Evolutionary conservation across 106 monocot species (phyloP).

Genomic region (Allium cepa): DNA sequence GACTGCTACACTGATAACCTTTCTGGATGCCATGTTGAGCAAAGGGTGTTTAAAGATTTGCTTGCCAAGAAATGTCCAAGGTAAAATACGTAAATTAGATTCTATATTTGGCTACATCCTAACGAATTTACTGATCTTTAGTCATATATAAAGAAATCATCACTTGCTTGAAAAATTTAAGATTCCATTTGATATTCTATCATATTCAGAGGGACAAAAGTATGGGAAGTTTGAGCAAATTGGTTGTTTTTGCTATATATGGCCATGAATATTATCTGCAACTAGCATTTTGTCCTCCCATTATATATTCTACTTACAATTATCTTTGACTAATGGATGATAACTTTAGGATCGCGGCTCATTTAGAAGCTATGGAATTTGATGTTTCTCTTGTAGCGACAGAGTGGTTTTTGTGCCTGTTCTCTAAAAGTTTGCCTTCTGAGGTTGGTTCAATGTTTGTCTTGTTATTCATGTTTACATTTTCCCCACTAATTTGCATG

Average conservation of each 20-base stretch:
- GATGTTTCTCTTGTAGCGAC: constrained; percentile 88
- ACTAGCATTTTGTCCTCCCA: neutral
- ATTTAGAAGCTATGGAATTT: constrained; percentile 83
- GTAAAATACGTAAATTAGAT: constrained; percentile 13
- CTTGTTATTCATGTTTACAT: neutral
- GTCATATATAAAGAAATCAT: too few species aligned
- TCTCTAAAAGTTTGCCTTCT: constrained; percentile 95
- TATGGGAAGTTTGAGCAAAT: too few species aligned
- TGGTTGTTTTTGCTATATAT: too few species aligned
- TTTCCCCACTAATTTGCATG: neutral
- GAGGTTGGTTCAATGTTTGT: constrained; percentile 41
- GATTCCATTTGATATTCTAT: too few species aligned
- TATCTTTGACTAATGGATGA: constrained; percentile 9
- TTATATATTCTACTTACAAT: neutral
- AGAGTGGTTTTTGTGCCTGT: constrained; percentile 97
- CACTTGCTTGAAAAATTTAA: too few species aligned
- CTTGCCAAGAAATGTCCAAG: constrained; percentile 94
- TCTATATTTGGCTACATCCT: too few species aligned
- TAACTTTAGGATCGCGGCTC: constrained; percentile 68
- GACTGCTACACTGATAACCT: constrained; percentile 95
- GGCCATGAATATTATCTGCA: too few species aligned
- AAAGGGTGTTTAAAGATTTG: constrained; percentile 90
- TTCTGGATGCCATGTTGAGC: constrained; percentile 98
- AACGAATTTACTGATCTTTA: too few species aligned
- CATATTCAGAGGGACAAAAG: too few species aligned